Conservation (phyloP, 139 green algal genomes). For the Chlorella sp. region DNA sequence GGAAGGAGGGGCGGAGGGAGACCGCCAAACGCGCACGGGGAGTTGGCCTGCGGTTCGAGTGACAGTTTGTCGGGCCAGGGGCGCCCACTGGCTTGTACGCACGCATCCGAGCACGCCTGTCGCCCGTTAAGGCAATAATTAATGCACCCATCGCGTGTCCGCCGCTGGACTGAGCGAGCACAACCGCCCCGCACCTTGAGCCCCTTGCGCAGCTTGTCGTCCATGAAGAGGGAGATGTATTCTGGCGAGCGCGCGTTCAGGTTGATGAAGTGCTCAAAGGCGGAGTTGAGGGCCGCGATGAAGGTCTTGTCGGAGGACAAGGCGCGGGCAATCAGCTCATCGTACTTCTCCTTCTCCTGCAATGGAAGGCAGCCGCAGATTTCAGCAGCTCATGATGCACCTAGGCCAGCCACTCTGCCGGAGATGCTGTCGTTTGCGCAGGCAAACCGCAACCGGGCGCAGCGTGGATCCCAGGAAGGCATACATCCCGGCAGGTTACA, state of each 20-base stretch:
- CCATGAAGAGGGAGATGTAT: slow-evolving; percentile 97
- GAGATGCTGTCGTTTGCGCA: neutral
- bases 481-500: neutral
- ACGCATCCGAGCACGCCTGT: no score
- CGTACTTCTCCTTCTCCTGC: slow-evolving; percentile 86
- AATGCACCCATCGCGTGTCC: neutral
- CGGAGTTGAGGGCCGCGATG: slow-evolving; percentile 85
- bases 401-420: no score
- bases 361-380: no score
- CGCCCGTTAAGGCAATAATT: neutral
- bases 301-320: slow-evolving; percentile 93
- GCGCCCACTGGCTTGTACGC: no score
- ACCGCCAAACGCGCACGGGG: no score
- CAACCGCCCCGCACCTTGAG: slow-evolving; percentile 42
- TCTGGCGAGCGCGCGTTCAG: slow-evolving; percentile 88
- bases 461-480: neutral
- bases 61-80: no score
- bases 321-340: slow-evolving; percentile 73
- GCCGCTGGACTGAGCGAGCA: neutral
- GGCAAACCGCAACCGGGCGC: neutral
- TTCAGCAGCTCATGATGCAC: neutral
- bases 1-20: neutral
- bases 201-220: slow-evolving; percentile 88
- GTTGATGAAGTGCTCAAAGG: slow-evolving; percentile 97
- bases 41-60: no score